phyloP scores from a whole-genome alignment of 73 alveolate genomes.

The Uronychia binucleata region DNA sequence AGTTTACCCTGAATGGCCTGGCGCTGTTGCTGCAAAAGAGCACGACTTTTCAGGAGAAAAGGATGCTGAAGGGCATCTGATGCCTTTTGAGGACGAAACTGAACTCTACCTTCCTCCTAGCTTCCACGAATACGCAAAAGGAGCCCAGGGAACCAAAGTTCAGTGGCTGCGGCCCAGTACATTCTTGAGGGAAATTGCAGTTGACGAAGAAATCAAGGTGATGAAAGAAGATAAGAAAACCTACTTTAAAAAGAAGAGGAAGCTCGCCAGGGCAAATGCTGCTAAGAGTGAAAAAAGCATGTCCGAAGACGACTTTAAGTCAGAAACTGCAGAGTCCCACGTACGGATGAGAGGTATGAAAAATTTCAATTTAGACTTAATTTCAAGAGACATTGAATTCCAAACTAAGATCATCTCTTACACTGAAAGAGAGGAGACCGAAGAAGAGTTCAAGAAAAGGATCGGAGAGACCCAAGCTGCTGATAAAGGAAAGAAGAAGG shows the following conservation, averaged over 20 bases:
- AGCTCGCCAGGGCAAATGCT: not conserved
- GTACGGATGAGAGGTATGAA: not conserved
- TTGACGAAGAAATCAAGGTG: slow-evolving; percentile 43
- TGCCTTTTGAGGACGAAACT: slow-evolving; percentile 41
- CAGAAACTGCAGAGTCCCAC: not conserved
- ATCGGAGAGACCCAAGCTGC: slow-evolving; percentile 79
- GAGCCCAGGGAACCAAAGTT: slow-evolving; percentile 19
- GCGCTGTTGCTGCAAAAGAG: slow-evolving; percentile 72
- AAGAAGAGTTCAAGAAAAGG: slow-evolving; percentile 76
- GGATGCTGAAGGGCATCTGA: slow-evolving; percentile 37
- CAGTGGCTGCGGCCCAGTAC: slow-evolving; percentile 63
- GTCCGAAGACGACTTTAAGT: not conserved
- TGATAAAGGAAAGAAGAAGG: slow-evolving; percentile 68
- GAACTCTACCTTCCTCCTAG: slow-evolving; percentile 69
- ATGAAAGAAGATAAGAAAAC: slow-evolving; percentile 42
- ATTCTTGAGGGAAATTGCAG: slow-evolving; percentile 53
- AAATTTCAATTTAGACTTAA: not conserved
- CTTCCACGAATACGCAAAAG: slow-evolving; percentile 58
- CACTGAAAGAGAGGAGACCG: slow-evolving; percentile 86
- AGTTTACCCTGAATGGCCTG: slow-evolving; percentile 83
- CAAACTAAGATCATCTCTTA: slow-evolving; percentile 52
- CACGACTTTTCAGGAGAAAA: slow-evolving; percentile 43
- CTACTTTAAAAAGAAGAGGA: slow-evolving; percentile 29
- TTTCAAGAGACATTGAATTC: slow-evolving; percentile 37
- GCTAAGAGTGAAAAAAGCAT: not conserved